These are phyloP conservation scores for Herpetomonas samuelpessoai DNA, from an alignment of 208 protist species.

Conservation along the genomic window DNA sequence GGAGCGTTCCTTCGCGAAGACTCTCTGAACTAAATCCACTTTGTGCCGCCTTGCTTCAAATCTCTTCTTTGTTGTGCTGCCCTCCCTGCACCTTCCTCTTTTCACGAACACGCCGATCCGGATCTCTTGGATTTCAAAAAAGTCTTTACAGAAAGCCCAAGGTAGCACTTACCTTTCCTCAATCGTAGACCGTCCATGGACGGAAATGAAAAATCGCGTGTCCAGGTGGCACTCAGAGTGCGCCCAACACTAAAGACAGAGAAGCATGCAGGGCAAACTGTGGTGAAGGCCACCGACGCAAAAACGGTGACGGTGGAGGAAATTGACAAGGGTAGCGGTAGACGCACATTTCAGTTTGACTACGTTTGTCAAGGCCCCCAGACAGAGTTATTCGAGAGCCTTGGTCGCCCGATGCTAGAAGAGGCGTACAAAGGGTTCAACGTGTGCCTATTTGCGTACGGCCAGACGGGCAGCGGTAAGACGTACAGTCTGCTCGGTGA, in stretches of 20 bases:
- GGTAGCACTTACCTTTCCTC: background rate
- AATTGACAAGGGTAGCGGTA: conserved; percentile 16
- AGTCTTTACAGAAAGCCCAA: too few relatives aligned
- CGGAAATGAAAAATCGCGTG: conserved; percentile 20
- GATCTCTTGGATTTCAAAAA: too few relatives aligned
- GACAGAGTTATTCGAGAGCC: conserved; percentile 60
- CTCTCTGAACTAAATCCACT: too few relatives aligned
- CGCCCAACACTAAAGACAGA: conserved; percentile 19
- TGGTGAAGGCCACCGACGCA: conserved; percentile 3
- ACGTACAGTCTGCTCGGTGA: conserved; percentile 77
- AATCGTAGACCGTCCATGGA: background rate
- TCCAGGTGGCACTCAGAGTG: conserved; percentile 35
- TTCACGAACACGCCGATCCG: too few relatives aligned
- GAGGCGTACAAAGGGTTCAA: conserved; percentile 86
- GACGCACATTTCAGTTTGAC: conserved; percentile 28
- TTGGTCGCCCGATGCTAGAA: conserved; percentile 74
- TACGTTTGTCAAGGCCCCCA: conserved; percentile 45
- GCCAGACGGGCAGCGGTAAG: conserved; percentile 77
- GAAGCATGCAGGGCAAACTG: conserved; percentile 18
- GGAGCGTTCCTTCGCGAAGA: too few relatives aligned
- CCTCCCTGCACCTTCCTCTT: too few relatives aligned
- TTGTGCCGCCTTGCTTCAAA: too few relatives aligned
- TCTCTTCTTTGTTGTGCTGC: too few relatives aligned
- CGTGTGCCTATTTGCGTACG: conserved; percentile 79
- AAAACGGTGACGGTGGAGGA: conserved; percentile 19